Percentiles rank a stretch among this genome's conserved stretches.
These are phyloP conservation scores for Mortierella antarctica DNA, from an alignment of 192 early-diverging fungal genomes.

Conservation along the genomic window DNA sequence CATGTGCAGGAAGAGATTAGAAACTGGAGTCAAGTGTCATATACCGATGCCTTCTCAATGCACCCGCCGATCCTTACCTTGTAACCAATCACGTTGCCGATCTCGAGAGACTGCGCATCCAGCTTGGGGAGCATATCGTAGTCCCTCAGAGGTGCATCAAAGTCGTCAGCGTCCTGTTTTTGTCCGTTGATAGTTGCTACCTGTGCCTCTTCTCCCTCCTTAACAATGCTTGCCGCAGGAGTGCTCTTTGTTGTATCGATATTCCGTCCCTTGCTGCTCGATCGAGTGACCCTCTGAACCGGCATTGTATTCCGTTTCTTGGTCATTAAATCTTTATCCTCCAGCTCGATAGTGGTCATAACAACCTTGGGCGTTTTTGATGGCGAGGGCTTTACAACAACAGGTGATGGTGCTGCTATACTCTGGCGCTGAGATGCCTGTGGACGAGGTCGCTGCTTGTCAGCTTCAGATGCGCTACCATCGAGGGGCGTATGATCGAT, in stretches of 20 bases:
- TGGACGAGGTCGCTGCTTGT: no score
- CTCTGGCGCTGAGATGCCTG: no score
- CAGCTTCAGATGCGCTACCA: no score
- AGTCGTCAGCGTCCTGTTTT: neutral
- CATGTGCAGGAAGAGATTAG: neutral
- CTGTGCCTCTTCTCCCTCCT: neutral
- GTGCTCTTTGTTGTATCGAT: neutral
- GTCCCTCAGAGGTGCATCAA: neutral
- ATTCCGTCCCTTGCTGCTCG: neutral
- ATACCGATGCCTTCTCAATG: neutral
- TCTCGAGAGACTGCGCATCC: slow-evolving; percentile 1
- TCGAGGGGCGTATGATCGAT: no score
- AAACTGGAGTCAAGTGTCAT: neutral
- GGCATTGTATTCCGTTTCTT: neutral
- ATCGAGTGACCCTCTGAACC: neutral
- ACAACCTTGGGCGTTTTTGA: slow-evolving; percentile 18
- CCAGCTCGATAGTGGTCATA: slow-evolving; percentile 33
- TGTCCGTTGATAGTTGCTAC: neutral
- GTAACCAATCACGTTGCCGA: slow-evolving; percentile 25
- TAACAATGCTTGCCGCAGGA: no score
- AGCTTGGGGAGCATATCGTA: slow-evolving; percentile 3
- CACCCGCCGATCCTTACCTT: slow-evolving; percentile 6
- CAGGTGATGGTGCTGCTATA: no score
- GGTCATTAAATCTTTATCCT: neutral
- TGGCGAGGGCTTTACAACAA: no score